phyloP scores from a whole-genome alignment of 495 filamentous ascomycete species.

The Neurospora cerealis region DNA sequence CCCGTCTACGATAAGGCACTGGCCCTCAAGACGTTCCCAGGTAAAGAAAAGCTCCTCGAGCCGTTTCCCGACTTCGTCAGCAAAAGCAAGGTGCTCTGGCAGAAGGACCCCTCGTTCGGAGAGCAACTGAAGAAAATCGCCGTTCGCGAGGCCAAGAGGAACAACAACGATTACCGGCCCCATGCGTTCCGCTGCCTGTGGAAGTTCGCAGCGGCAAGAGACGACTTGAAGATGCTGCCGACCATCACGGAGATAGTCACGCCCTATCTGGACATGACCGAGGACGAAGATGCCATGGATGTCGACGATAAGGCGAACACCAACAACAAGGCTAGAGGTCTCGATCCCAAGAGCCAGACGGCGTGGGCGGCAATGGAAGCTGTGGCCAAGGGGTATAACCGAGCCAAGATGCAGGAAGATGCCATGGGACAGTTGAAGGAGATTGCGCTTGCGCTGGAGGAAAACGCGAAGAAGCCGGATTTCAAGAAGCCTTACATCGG shows the following conservation, averaged over 20 bases:
- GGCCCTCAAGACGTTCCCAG: slow-evolving; percentile 81
- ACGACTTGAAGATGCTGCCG: slow-evolving; percentile 55
- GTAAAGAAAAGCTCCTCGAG: slow-evolving; percentile 81
- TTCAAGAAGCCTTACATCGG: slow-evolving; percentile 19
- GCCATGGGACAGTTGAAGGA: slow-evolving; percentile 23
- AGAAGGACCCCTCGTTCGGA: slow-evolving; percentile 33
- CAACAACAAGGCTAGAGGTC: slow-evolving; percentile 22
- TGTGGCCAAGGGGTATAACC: slow-evolving; percentile 31
- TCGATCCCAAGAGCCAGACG: slow-evolving; percentile 24
- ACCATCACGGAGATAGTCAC: slow-evolving; percentile 56
- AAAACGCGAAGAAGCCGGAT: neutral
- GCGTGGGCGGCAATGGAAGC: slow-evolving; percentile 32
- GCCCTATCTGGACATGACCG: slow-evolving; percentile 44
- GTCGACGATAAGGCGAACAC: slow-evolving; percentile 17
- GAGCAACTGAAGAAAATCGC: slow-evolving; percentile 49
- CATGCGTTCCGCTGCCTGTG: slow-evolving; percentile 65
- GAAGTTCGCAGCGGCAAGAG: slow-evolving; percentile 52
- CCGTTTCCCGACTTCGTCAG: slow-evolving; percentile 71
- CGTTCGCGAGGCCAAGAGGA: slow-evolving; percentile 80
- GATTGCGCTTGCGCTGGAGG: slow-evolving; percentile 18
- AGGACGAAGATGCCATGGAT: slow-evolving; percentile 57
- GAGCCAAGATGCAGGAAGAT: slow-evolving; percentile 20
- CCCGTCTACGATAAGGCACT: slow-evolving; percentile 71
- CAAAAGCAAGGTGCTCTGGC: slow-evolving; percentile 51
- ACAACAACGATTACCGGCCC: slow-evolving; percentile 70